These are phyloP conservation scores for Saccharomyces jurei DNA, from an alignment of 805 yeast species.

Conservation along the genomic window DNA sequence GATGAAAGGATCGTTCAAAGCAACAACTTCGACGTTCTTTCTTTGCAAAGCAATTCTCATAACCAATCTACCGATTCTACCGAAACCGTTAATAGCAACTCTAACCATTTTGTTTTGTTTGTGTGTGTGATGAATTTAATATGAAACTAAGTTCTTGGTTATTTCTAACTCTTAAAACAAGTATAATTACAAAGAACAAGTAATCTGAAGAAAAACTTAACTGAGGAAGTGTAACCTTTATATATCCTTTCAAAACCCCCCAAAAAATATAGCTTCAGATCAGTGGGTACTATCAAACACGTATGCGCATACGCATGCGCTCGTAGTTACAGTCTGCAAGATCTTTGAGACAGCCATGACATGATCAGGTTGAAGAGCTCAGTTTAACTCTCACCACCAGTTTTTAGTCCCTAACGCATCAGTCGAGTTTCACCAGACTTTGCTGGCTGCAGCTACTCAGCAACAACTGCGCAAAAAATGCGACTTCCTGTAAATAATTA, in stretches of 20 bases:
- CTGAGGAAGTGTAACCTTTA: background rate
- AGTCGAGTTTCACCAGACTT: background rate
- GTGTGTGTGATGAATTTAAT: background rate
- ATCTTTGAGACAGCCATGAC: background rate
- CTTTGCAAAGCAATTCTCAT: conserved; percentile 52
- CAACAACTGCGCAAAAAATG: background rate
- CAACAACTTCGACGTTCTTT: conserved; percentile 49
- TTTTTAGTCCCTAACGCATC: background rate
- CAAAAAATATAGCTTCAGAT: background rate
- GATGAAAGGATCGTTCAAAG: conserved; percentile 64
- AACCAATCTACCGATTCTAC: conserved; percentile 65
- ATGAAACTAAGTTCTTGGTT: background rate
- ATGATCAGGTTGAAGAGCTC: background rate
- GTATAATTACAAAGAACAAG: background rate
- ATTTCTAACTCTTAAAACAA: background rate
- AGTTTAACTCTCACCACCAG: background rate
- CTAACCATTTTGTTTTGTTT: conserved; percentile 22
- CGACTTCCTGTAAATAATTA: background rate
- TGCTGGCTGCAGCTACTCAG: background rate
- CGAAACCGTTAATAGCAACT: conserved; percentile 67
- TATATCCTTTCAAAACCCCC: background rate
- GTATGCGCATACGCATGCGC: background rate
- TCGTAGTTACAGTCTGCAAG: background rate
- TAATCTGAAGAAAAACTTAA: background rate
- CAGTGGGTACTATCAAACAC: background rate